Evolutionary conservation across 805 yeast species (phyloP).

Genomic region (Kodamaea restingae): DNA sequence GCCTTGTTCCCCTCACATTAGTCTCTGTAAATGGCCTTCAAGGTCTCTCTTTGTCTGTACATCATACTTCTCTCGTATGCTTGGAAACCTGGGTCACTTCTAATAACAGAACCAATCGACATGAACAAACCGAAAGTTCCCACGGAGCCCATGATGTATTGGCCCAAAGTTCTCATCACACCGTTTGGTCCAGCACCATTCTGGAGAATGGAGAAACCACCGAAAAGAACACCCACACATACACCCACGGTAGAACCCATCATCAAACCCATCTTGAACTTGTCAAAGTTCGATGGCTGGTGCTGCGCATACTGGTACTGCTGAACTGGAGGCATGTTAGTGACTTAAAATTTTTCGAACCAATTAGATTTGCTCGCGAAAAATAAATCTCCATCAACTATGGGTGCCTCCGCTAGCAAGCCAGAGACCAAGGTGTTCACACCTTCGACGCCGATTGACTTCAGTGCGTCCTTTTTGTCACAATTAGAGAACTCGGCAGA

Average conservation of each 20-base stretch:
- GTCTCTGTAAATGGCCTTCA: conserved; percentile 26
- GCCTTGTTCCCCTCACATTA: neutral
- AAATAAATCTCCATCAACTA: conserved; percentile 15
- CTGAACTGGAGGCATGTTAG: conserved; percentile 60
- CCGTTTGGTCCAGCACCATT: conserved; percentile 99
- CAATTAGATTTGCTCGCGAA: conserved; percentile 9
- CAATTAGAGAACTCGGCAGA: conserved; percentile 61
- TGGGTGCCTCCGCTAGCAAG: conserved; percentile 61
- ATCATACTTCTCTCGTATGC: conserved; percentile 27
- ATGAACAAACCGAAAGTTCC: conserved; percentile 95
- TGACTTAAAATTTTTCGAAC: conserved; percentile 8
- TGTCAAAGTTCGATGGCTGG: conserved; percentile 86
- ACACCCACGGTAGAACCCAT: conserved; percentile 95
- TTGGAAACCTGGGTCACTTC: conserved; percentile 55
- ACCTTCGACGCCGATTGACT: conserved; percentile 65
- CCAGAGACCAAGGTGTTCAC: conserved; percentile 64
- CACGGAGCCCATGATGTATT: conserved; percentile 93
- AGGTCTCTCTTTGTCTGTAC: conserved; percentile 23
- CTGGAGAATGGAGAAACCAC: conserved; percentile 85
- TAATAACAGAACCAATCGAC: conserved; percentile 91
- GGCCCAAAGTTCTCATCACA: conserved; percentile 92
- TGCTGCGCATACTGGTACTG: conserved; percentile 52
- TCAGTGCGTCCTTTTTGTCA: conserved; percentile 58
- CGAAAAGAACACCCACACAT: conserved; percentile 91
- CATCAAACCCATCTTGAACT: conserved; percentile 96